phyloP scores from a whole-genome alignment of 2,329 filamentous ascomycete genomes.

The Botrytis paeoniae region DNA sequence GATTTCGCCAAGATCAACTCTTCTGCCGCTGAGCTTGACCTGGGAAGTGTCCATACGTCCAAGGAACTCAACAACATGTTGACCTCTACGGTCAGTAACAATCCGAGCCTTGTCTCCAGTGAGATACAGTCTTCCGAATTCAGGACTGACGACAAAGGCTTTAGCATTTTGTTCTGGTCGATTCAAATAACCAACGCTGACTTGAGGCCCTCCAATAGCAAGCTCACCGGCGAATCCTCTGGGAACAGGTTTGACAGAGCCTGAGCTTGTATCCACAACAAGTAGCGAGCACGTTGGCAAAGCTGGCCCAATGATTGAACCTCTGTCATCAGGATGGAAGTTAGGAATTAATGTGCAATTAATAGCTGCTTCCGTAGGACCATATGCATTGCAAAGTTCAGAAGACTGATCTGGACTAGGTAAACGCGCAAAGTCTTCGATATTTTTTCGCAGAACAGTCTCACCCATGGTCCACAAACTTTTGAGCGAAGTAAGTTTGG shows the following conservation, averaged over 20 bases:
- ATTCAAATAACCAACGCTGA: conserved; percentile 22
- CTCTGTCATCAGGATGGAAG: conserved; percentile 1
- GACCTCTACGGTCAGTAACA: conserved; percentile 49
- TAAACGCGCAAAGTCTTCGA: conserved; percentile 2
- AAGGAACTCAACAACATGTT: conserved; percentile 52
- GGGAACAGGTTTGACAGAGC: conserved; percentile 22
- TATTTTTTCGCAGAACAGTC: conserved; percentile 14
- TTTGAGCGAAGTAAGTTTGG: background rate
- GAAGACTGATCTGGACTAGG: background rate
- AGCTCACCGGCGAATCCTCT: conserved; percentile 22
- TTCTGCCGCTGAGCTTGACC: conserved; percentile 62
- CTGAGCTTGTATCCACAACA: background rate
- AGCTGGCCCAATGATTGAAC: conserved; percentile 6
- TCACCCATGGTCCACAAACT: conserved; percentile 11
- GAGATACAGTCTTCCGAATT: conserved; percentile 45
- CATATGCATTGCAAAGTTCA: conserved; percentile 15
- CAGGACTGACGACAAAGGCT: conserved; percentile 24
- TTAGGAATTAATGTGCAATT: conserved; percentile 1
- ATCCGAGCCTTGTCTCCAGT: conserved; percentile 44
- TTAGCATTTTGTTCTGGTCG: conserved; percentile 19
- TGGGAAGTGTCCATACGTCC: conserved; percentile 59
- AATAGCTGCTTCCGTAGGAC: conserved; percentile 10
- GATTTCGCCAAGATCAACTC: conserved; percentile 62
- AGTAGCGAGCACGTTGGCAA: conserved; percentile 1
- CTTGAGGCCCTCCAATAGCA: conserved; percentile 21